Evolutionary conservation across 352 stramenopile genomes (phyloP), one percentile per base, ranked within the genome.

Genomic region (Phytophthora macrochlamydospora): DNA sequence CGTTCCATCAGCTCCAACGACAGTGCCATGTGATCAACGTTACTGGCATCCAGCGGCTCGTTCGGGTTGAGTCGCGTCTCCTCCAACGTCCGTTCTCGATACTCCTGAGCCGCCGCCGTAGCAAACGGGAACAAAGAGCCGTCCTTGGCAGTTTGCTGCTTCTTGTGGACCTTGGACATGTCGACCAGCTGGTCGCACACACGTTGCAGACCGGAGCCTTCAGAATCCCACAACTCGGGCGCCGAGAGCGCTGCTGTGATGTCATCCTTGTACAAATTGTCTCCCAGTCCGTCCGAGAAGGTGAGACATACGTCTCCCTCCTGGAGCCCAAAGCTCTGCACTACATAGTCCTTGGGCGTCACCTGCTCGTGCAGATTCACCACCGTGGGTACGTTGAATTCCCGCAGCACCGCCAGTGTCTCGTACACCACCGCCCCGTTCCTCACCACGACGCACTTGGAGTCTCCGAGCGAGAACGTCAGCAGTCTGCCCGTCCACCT

Each of bases 211-310:
- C 62, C 70, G 0, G 53, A 38, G 14, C 56, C 62, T 12, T 67
- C 37, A 28, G 62, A 59, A 4, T 63, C 56, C 59, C 62, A 78
- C 6, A 70, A 29, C 56, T 77, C 72, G 9, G 57, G 63, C 1
- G 58, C 49, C 12, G 40, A 53, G 0, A 77, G 50, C 28, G 57
- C 70, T 2, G 52, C 59, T 9, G 79, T 55, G 35, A 94, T 76
- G 49, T 94, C 84, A 42, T 91, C 79, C 55, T 91, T 90, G 73
- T 91, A 94, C 30, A 94, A 40, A 53, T 94, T 94, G 57, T 94
- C 87, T 57, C 77, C 82, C 40, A 94, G 48, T 43, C 87, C 87
- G 45, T 94, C 87, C 11, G 82, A 91, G 57, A 94, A 93, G 2
- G 82, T 91, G 12, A 94, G 62, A 67, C 82, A 85, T 9, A 91